Conservation (phyloP, 2,329 filamentous ascomycete genomes). For the Pyrenophora graminea region DNA sequence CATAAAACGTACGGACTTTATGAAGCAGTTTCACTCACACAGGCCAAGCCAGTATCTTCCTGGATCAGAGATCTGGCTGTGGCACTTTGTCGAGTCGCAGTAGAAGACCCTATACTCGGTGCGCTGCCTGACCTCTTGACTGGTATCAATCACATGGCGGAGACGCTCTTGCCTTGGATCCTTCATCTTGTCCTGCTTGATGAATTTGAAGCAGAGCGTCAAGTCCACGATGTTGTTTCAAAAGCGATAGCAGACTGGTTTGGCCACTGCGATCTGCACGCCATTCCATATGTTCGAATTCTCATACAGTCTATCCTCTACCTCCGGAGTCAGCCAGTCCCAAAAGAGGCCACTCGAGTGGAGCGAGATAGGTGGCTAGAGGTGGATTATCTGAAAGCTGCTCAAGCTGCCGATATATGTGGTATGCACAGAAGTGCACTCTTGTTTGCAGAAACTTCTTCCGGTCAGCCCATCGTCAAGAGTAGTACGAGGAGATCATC, state of each 20-base stretch:
- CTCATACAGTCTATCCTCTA: constrained; percentile 83
- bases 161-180: constrained; percentile 78
- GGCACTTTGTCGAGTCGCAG: constrained; percentile 56
- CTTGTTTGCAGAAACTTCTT: constrained; percentile 76
- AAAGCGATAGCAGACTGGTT: constrained; percentile 68
- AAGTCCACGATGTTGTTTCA: constrained; percentile 64
- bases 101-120: constrained; percentile 69
- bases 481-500: constrained; percentile 66
- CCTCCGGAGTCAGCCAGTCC: constrained; percentile 77
- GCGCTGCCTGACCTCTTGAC: constrained; percentile 69
- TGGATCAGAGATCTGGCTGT: constrained; percentile 69
- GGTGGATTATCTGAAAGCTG: constrained; percentile 72
- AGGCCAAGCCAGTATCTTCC: constrained; percentile 24
- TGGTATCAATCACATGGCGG: constrained; percentile 70
- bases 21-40: constrained; percentile 20
- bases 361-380: constrained; percentile 86
- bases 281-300: constrained; percentile 69
- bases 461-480: constrained; percentile 54
- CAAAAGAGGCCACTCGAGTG: constrained; percentile 75
- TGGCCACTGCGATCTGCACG: constrained; percentile 46
- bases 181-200: constrained; percentile 78
- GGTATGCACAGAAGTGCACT: constrained; percentile 87
- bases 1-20: constrained; percentile 19
- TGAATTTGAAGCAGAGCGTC: constrained; percentile 66
- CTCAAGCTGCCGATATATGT: constrained; percentile 73